Evolutionary conservation across 331 rosid species (phyloP).

Genomic region (Malus hybrid): DNA sequence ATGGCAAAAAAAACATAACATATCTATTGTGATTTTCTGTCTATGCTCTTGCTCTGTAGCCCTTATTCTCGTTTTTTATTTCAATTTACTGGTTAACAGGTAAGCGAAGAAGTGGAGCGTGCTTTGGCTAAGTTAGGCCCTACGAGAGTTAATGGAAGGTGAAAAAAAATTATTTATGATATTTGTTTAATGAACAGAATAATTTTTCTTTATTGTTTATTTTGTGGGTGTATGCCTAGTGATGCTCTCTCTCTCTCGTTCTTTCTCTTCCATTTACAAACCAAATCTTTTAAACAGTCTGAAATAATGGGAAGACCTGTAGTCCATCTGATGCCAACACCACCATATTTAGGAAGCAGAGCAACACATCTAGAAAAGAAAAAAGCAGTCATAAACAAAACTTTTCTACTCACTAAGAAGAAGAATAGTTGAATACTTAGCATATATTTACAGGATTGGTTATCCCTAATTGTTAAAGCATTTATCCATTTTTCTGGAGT

Average conservation of each 20-base stretch:
- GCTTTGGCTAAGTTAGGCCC: conserved; percentile 94
- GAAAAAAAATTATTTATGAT: not conserved
- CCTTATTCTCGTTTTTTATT: not conserved
- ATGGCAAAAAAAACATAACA: not conserved
- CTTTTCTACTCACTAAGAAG: not conserved
- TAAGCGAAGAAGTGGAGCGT: conserved; percentile 97
- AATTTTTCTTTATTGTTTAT: not conserved
- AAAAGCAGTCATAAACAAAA: not conserved
- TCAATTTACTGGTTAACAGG: conserved; percentile 11
- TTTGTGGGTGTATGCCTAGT: not conserved
- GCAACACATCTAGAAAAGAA: not conserved
- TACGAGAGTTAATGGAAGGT: conserved; percentile 83
- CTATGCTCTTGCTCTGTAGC: not conserved
- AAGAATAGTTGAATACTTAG: not conserved
- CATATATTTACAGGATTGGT: not conserved
- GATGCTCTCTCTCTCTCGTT: not conserved
- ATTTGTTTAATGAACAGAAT: not conserved
- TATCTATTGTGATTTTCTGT: not conserved
- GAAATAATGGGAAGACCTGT: not conserved
- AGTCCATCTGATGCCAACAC: not conserved
- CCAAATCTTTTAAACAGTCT: not conserved
- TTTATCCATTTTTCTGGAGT: not conserved
- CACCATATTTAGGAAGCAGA: not conserved
- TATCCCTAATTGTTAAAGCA: not conserved
- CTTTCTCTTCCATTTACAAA: not conserved